Base-by-base conservation (phyloP, 2,329 filamentous ascomycete species). In the Chaetomium strumarium region DNA sequence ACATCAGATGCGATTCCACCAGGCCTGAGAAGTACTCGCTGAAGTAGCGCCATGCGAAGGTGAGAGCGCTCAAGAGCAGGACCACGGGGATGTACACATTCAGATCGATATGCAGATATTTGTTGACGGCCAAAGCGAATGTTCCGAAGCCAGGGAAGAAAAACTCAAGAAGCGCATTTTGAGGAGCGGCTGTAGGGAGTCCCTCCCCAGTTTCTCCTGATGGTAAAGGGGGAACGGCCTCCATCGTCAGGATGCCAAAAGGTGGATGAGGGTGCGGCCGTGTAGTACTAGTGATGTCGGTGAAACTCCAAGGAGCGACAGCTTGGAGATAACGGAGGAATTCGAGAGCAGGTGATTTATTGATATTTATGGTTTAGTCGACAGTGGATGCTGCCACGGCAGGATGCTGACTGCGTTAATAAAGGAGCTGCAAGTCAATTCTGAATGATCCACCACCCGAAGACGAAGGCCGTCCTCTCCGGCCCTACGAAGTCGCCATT, bases 71-170 rank as follows among this genome's bases (percentile, higher is more conserved):
- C 11, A 76, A 46, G 5, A 77, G 62, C 6, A 85, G 60, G 1
- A 87, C 59, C 6, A 79, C 59, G 1, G 83, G 81, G 20, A 87
- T 71, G 64, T 85, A 87, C 44, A 79, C 61, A 55, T 79, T 81
- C 10, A 85, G 68, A 58, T 87, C 83, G 62, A 85, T 73, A 40
- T 80, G 74, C 1, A 84, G 67, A 62, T 84, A 82, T 12, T 73
- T 74, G 16, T 78, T 71, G 3, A 83, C 62, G 2, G 75, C 71
- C 1, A 72, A 70, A 0, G 79, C 77, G 49, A 84, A 67, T 52
- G 81, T 66, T 8, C 80, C 79, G 65, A 85, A 84, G 16, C 84
- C 83, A 0, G 84, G 84, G 59, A 88, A 78, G 64, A 88, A 75
- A 56, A 76, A 75, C 62, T 87, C 83, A 31, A 88, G 70, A 13